Percentiles rank a stretch among this genome's conserved stretches.
Conservation (phyloP, 441 rosid genomes). For the Biscutella laevigata region DNA sequence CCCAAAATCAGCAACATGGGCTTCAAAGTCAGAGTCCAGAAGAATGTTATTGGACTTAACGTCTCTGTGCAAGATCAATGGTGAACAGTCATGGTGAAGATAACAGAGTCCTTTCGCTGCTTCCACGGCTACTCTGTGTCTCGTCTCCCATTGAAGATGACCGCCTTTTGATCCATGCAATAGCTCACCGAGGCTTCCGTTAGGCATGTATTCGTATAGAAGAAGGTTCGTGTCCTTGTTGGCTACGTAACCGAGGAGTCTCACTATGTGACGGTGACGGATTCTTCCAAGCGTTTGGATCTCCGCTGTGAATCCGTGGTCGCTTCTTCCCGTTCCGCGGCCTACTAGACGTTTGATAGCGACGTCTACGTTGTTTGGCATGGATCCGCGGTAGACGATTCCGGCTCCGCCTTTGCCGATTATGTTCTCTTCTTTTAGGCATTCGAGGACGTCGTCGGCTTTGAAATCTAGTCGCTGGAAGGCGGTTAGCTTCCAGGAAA, state of each 20-base stretch:
- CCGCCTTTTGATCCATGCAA: conserved; percentile 81
- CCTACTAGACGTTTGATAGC: conserved; percentile 73
- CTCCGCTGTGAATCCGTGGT: conserved; percentile 90
- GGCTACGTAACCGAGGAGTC: conserved; percentile 66
- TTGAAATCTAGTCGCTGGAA: conserved; percentile 69
- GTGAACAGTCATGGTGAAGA: conserved; percentile 87
- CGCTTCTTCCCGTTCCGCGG: conserved; percentile 63
- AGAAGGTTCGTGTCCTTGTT: conserved; percentile 77
- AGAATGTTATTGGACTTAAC: conserved; percentile 82
- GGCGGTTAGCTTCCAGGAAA: conserved; percentile 72
- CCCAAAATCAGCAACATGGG: conserved; percentile 92
- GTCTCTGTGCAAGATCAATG: conserved; percentile 76
- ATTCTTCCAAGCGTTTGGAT: conserved; percentile 76
- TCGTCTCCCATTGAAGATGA: conserved; percentile 71
- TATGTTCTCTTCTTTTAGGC: conserved; percentile 75
- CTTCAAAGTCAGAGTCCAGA: conserved; percentile 67
- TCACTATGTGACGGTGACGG: conserved; percentile 74
- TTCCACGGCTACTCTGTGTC: conserved; percentile 58
- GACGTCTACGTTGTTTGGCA: conserved; percentile 58
- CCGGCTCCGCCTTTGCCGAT: conserved; percentile 96
- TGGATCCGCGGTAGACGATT: conserved; percentile 70
- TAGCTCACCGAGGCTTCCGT: conserved; percentile 81
- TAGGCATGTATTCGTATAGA: conserved; percentile 75
- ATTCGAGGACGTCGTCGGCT: conserved; percentile 67
- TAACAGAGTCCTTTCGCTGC: conserved; percentile 82